These are phyloP conservation scores for Teunomyces panamensis DNA, from an alignment of 805 yeast genomes.

Conservation along the genomic window DNA sequence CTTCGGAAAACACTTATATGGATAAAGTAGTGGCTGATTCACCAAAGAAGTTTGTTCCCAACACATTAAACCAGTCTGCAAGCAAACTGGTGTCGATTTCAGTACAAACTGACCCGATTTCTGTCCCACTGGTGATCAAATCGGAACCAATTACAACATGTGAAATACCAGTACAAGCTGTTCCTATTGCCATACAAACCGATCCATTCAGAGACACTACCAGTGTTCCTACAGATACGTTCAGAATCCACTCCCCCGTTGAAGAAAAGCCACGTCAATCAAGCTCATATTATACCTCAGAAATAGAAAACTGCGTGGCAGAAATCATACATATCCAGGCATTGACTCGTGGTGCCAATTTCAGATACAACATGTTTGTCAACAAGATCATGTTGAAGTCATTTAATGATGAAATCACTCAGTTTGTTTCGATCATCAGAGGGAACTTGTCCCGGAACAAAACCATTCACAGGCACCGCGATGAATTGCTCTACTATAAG, in stretches of 20 bases:
- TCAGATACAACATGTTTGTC: slow-evolving; percentile 63
- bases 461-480: slow-evolving; percentile 34
- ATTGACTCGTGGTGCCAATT: slow-evolving; percentile 62
- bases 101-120: slow-evolving; percentile 2
- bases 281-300: not conserved
- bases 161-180: not conserved
- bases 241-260: slow-evolving; percentile 2
- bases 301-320: not conserved
- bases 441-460: slow-evolving; percentile 40
- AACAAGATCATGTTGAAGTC: slow-evolving; percentile 59
- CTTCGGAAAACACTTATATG: slow-evolving; percentile 13
- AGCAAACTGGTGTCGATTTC: slow-evolving; percentile 3
- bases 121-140: not conserved
- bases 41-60: slow-evolving; percentile 5
- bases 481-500: slow-evolving; percentile 26
- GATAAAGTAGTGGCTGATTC: slow-evolving; percentile 13
- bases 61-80: not conserved
- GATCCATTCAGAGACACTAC: slow-evolving; percentile 7
- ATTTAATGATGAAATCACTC: slow-evolving; percentile 48
- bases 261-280: not conserved
- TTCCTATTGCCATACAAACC: slow-evolving; percentile 5
- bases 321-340: slow-evolving; percentile 50
- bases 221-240: not conserved
- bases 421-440: slow-evolving; percentile 50
- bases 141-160: not conserved